Percentiles rank a stretch among this genome's conserved stretches.
Conservation (phyloP, 805 yeast species). For the Spathaspora boniae region DNA sequence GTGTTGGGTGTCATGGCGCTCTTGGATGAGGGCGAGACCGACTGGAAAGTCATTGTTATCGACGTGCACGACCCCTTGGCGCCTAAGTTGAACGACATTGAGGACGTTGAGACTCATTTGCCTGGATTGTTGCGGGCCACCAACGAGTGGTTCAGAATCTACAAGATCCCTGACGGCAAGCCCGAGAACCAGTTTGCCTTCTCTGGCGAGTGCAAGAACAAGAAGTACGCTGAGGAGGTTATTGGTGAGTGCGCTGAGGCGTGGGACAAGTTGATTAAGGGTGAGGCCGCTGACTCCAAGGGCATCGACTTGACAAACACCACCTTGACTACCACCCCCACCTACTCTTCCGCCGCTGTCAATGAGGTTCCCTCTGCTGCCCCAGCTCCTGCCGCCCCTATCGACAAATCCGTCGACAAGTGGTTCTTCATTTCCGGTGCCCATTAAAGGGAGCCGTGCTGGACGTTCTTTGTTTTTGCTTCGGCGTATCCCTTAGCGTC, state of each 20-base stretch:
- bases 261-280: constrained; percentile 60
- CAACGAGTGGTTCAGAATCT: constrained; percentile 76
- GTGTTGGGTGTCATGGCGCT: constrained; percentile 74
- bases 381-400: constrained; percentile 82
- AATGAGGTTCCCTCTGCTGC: constrained; percentile 65
- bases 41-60: constrained; percentile 85
- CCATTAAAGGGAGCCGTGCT: too few relatives aligned
- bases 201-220: constrained; percentile 61
- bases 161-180: constrained; percentile 81
- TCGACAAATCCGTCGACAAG: constrained; percentile 94
- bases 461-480: too few relatives aligned
- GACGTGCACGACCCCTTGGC: constrained; percentile 67
- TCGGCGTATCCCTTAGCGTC: too few relatives aligned
- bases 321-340: constrained; percentile 56
- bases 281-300: constrained; percentile 33
- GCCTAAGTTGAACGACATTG: constrained; percentile 52
- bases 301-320: constrained; percentile 77
- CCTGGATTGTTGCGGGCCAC: constrained; percentile 73
- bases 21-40: constrained; percentile 93
- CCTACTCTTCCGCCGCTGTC: constrained; percentile 44
- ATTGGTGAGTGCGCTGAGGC: constrained; percentile 63
- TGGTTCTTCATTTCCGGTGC: constrained; percentile 97
- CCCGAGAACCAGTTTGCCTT: constrained; percentile 73
- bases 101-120: constrained; percentile 63
- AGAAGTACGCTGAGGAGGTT: constrained; percentile 54